Evolutionary conservation across 2,329 filamentous ascomycete genomes (phyloP).

Genomic region (Onygena corvina): DNA sequence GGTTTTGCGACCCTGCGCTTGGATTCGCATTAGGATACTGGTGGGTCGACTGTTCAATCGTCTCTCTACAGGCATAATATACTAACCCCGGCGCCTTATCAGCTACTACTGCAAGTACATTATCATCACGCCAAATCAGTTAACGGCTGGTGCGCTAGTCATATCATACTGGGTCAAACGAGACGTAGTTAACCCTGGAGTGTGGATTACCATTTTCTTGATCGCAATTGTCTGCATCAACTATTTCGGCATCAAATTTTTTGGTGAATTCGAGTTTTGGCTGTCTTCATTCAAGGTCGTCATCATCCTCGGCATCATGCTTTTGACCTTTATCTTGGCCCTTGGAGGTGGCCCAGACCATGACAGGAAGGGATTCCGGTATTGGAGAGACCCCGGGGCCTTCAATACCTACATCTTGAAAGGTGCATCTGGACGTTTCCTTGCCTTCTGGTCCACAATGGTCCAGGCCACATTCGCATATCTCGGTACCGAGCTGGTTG

Average conservation of each 20-base stretch:
- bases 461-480: slow-evolving; percentile 30
- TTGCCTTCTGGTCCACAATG: slow-evolving; percentile 52
- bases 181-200: slow-evolving; percentile 59
- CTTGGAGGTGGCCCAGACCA: slow-evolving; percentile 53
- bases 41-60: slow-evolving; percentile 29
- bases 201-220: slow-evolving; percentile 64
- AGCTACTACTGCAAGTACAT: slow-evolving; percentile 62
- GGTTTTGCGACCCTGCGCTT: slow-evolving; percentile 38
- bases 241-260: slow-evolving; percentile 57
- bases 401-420: slow-evolving; percentile 40
- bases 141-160: slow-evolving; percentile 67
- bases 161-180: slow-evolving; percentile 63
- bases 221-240: slow-evolving; percentile 54
- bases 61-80: not conserved
- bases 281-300: slow-evolving; percentile 55
- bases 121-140: slow-evolving; percentile 72
- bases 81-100: slow-evolving; percentile 33
- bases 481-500: slow-evolving; percentile 38
- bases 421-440: slow-evolving; percentile 43
- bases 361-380: slow-evolving; percentile 52
- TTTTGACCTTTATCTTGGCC: slow-evolving; percentile 52
- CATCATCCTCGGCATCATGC: slow-evolving; percentile 53
- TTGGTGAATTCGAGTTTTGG: slow-evolving; percentile 55
- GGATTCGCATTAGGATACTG: slow-evolving; percentile 38
- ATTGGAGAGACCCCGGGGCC: slow-evolving; percentile 53